Evolutionary conservation across 106 monocot species (phyloP).

Genomic region (Dendrobium catenatum): DNA sequence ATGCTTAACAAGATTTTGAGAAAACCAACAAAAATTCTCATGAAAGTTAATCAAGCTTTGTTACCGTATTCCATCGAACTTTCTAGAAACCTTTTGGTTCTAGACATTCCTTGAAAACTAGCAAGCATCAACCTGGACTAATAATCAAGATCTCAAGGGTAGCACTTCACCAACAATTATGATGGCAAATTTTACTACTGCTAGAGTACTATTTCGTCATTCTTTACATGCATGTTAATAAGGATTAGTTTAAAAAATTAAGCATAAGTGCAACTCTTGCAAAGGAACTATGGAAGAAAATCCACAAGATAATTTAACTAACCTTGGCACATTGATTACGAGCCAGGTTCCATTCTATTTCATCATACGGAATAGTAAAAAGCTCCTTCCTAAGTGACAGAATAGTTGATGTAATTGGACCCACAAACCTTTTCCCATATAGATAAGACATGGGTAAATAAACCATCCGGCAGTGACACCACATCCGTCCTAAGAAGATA

Average conservation of each 20-base stretch:
- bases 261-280: no score
- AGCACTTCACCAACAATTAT: no score
- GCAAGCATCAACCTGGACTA: no score
- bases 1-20: background rate
- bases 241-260: no score
- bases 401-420: conserved; percentile 55
- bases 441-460: conserved; percentile 89
- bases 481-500: conserved; percentile 64
- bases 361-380: conserved; percentile 44
- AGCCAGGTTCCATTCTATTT: conserved; percentile 77
- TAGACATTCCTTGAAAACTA: no score
- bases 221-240: no score
- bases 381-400: conserved; percentile 72
- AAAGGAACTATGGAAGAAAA: no score
- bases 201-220: no score
- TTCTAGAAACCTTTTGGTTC: background rate
- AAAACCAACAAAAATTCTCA: background rate
- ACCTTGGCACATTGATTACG: conserved; percentile 55
- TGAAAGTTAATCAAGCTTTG: background rate
- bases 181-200: no score
- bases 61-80: background rate
- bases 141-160: no score
- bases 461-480: conserved; percentile 92
- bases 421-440: conserved; percentile 96
- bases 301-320: no score